Percentiles rank a stretch among this genome's conserved stretches.
phyloP scores from a whole-genome alignment of 1,284 basidiomycete genomes.

The Puccinia coronata region DNA sequence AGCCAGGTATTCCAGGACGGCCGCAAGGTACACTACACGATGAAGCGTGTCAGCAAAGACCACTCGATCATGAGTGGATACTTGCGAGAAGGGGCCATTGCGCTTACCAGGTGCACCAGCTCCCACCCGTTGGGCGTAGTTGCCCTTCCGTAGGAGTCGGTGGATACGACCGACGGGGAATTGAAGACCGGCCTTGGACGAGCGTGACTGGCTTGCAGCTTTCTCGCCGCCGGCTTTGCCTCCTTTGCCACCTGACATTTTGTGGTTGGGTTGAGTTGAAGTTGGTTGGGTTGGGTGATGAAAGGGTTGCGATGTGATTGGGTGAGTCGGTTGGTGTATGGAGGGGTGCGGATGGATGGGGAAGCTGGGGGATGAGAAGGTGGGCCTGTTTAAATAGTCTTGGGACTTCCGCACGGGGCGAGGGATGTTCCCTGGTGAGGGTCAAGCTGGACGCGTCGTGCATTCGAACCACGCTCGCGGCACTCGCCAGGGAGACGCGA shows the following conservation, averaged over 20 bases:
- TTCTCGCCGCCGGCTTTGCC: slow-evolving; percentile 50
- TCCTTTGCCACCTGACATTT: slow-evolving; percentile 47
- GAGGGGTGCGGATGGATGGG: not conserved
- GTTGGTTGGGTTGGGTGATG: slow-evolving; percentile 5
- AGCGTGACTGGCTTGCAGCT: slow-evolving; percentile 65
- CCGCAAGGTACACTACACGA: slow-evolving; percentile 75
- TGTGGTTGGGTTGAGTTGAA: not conserved
- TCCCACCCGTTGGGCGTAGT: slow-evolving; percentile 77
- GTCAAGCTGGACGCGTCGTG: not conserved
- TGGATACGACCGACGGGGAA: slow-evolving; percentile 87
- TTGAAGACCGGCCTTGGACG: slow-evolving; percentile 75
- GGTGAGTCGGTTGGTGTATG: not conserved
- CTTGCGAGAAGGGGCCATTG: slow-evolving; percentile 1
- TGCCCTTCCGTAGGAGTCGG: slow-evolving; percentile 79
- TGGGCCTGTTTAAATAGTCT: slow-evolving; percentile 15
- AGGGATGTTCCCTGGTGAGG: not conserved
- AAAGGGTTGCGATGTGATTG: not conserved
- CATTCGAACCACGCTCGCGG: slow-evolving; percentile 1
- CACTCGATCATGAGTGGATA: no score
- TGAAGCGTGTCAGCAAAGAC: slow-evolving; percentile 40
- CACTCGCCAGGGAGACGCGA: slow-evolving; percentile 11
- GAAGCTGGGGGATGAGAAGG: not conserved
- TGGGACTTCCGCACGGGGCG: not conserved
- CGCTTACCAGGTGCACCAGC: slow-evolving; percentile 72
- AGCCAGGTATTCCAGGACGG: slow-evolving; percentile 78